phyloP scores from a whole-genome alignment of 257 asterid species.

The Handroanthus guayacan region DNA sequence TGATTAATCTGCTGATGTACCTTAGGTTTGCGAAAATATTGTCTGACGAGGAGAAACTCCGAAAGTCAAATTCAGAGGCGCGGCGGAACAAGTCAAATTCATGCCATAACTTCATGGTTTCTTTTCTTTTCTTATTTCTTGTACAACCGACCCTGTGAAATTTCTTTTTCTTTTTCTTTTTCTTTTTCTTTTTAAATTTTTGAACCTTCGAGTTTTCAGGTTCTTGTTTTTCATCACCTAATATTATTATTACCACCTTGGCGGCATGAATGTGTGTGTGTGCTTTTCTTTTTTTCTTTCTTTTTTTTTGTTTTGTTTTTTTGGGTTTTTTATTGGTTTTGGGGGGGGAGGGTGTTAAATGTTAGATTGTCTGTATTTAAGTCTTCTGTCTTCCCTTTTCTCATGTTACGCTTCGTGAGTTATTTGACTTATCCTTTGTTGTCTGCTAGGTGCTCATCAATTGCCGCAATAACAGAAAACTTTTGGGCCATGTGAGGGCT shows the following conservation, averaged over 20 bases:
- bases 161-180: not conserved
- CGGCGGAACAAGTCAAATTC: not conserved
- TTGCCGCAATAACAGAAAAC: constrained; percentile 90
- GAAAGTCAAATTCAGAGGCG: constrained; percentile 38
- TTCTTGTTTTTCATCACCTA: not conserved
- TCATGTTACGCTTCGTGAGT: not conserved
- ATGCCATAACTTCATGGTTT: not conserved
- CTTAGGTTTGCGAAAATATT: constrained; percentile 63
- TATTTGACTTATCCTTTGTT: constrained; percentile 24
- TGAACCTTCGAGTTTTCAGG: not conserved
- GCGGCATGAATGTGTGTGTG: no score
- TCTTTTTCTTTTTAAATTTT: not conserved
- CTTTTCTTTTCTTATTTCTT: not conserved
- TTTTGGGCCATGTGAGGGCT: constrained; percentile 88
- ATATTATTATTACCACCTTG: not conserved
- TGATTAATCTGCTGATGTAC: no score
- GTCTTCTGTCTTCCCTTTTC: not conserved
- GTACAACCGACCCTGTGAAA: not conserved
- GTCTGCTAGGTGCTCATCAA: constrained; percentile 72
- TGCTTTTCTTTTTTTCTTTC: not conserved
- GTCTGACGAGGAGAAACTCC: constrained; percentile 54
- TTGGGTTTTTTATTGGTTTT: not conserved
- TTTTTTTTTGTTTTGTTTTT: not conserved
- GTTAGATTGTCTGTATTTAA: not conserved
- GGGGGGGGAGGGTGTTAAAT: not conserved